Evolutionary conservation across 331 rosid species (phyloP).

Genomic region (Cydonia oblonga): DNA sequence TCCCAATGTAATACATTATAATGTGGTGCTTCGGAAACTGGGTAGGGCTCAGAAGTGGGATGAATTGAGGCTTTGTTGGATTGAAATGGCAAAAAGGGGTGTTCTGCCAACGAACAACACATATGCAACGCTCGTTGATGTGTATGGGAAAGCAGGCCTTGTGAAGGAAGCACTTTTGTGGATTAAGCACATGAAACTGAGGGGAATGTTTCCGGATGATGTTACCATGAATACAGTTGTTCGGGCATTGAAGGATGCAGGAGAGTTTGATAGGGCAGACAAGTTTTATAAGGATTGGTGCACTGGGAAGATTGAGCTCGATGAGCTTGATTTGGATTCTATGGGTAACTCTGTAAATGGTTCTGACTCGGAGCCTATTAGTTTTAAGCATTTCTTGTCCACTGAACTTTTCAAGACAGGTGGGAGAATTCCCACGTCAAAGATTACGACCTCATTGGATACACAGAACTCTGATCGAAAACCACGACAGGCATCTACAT

Average conservation of each 20-base stretch:
- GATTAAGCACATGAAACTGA: constrained; percentile 69
- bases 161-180: constrained; percentile 74
- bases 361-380: constrained; percentile 27
- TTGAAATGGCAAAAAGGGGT: constrained; percentile 59
- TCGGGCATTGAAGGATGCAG: constrained; percentile 68
- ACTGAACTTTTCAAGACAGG: constrained; percentile 88
- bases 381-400: constrained; percentile 73
- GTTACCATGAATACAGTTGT: constrained; percentile 81
- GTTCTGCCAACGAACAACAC: constrained; percentile 62
- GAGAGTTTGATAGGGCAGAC: constrained; percentile 63
- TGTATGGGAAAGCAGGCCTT: constrained; percentile 75
- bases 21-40: constrained; percentile 63
- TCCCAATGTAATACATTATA: constrained; percentile 77
- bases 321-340: constrained; percentile 57
- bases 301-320: constrained; percentile 45
- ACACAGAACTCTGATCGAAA: constrained; percentile 23
- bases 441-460: constrained; percentile 1
- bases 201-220: constrained; percentile 76
- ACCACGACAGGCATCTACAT: constrained; percentile 60
- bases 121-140: constrained; percentile 73
- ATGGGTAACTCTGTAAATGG: constrained; percentile 14
- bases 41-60: constrained; percentile 85
- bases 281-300: constrained; percentile 75
- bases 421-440: constrained; percentile 34
- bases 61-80: constrained; percentile 66